These are phyloP conservation scores for Nothophaeocryptopus gaeumannii DNA, from an alignment of 2,329 filamentous ascomycete species.

Conservation along the genomic window DNA sequence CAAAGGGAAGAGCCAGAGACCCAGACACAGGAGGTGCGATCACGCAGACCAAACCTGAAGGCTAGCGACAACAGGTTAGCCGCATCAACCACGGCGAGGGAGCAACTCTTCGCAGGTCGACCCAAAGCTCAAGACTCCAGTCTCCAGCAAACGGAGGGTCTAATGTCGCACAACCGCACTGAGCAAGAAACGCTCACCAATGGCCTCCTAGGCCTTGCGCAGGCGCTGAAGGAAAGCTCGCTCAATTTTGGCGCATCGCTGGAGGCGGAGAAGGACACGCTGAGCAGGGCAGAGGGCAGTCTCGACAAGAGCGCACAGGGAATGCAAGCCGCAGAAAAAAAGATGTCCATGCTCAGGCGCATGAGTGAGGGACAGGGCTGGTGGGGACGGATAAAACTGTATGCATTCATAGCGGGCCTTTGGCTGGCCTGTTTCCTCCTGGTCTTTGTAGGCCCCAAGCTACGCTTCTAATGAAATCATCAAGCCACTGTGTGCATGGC, in stretches of 20 bases:
- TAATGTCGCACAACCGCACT: slow-evolving; percentile 71
- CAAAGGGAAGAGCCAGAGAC: slow-evolving; percentile 14
- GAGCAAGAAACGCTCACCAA: slow-evolving; percentile 82
- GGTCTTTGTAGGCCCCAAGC: slow-evolving; percentile 82
- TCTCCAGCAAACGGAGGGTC: slow-evolving; percentile 55
- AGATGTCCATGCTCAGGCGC: slow-evolving; percentile 72
- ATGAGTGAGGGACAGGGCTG: slow-evolving; percentile 89
- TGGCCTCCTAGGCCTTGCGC: slow-evolving; percentile 77
- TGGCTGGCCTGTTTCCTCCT: slow-evolving; percentile 75
- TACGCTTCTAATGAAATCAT: slow-evolving; percentile 64
- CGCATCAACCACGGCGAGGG: slow-evolving; percentile 35
- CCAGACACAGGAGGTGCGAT: slow-evolving; percentile 24
- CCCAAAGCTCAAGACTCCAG: slow-evolving; percentile 11
- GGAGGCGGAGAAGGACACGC: slow-evolving; percentile 69
- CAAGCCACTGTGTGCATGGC: not conserved
- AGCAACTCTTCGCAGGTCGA: slow-evolving; percentile 38
- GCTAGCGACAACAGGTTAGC: slow-evolving; percentile 29
- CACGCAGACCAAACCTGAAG: slow-evolving; percentile 22
- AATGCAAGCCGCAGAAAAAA: slow-evolving; percentile 71
- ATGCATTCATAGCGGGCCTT: slow-evolving; percentile 76
- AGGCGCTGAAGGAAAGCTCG: slow-evolving; percentile 72
- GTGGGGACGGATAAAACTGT: slow-evolving; percentile 75
- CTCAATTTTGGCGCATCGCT: slow-evolving; percentile 68
- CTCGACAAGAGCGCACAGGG: slow-evolving; percentile 73
- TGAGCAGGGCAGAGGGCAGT: slow-evolving; percentile 68